Percentiles rank a stretch among this genome's conserved stretches.
These are phyloP conservation scores for Endoconidiophora laricicola DNA, from an alignment of 2,329 filamentous ascomycete genomes.

Conservation along the genomic window DNA sequence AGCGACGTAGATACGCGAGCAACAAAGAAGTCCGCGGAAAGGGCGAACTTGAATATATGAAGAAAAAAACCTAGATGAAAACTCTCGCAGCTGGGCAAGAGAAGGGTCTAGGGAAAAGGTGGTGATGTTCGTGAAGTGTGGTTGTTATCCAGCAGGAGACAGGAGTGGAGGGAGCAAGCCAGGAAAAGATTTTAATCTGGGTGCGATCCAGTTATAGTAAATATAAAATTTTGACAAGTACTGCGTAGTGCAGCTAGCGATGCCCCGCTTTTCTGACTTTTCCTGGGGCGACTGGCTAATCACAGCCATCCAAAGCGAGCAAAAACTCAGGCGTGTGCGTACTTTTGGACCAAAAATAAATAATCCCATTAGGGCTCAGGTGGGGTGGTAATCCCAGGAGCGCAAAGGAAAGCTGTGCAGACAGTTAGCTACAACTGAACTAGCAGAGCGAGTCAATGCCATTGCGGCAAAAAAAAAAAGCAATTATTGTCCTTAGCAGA, in stretches of 20 bases:
- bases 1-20: conserved; percentile 18
- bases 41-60: conserved; percentile 8
- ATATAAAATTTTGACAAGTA: background rate
- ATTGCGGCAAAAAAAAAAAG: too few species aligned
- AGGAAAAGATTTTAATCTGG: conserved; percentile 6
- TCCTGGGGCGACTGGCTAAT: conserved; percentile 6
- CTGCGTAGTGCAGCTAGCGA: background rate
- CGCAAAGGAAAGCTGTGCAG: background rate
- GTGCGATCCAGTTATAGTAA: background rate
- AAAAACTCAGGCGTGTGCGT: conserved; percentile 9
- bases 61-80: conserved; percentile 26
- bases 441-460: too few species aligned
- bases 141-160: conserved; percentile 1
- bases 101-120: conserved; percentile 25
- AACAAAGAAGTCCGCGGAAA: conserved; percentile 20
- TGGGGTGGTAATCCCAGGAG: conserved; percentile 11
- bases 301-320: background rate
- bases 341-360: conserved; percentile 11
- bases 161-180: conserved; percentile 8
- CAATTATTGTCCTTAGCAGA: too few species aligned
- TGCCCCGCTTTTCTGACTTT: conserved; percentile 7
- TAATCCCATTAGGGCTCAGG: conserved; percentile 12
- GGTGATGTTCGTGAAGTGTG: conserved; percentile 7
- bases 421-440: too few species aligned
- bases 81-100: conserved; percentile 30